Conservation (phyloP, 768 basidiomycete genomes). For the Leccinum disarticulatum region DNA sequence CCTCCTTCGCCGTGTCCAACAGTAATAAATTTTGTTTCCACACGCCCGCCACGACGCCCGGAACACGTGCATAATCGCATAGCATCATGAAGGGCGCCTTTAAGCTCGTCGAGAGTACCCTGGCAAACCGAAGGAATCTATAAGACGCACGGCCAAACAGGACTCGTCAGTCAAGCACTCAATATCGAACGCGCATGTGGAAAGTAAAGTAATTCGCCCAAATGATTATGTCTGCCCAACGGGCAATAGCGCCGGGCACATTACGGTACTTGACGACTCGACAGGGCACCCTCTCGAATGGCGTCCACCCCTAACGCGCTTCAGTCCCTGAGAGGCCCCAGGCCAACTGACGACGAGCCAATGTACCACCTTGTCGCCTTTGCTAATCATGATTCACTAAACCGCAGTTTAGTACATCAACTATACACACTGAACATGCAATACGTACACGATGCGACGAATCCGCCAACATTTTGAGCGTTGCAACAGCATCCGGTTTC, state of each 20-base stretch:
- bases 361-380: slow-evolving; percentile 19
- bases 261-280: slow-evolving; percentile 22
- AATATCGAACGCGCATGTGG: too few species aligned
- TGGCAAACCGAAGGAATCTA: slow-evolving; percentile 18
- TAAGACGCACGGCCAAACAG: neutral
- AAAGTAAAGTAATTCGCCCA: neutral
- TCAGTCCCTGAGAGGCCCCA: slow-evolving; percentile 15
- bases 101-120: slow-evolving; percentile 17
- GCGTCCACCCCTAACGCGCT: slow-evolving; percentile 20
- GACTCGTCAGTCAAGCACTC: neutral
- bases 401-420: neutral
- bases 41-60: too few species aligned
- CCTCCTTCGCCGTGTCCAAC: too few species aligned
- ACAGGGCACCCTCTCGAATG: slow-evolving; percentile 17
- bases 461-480: slow-evolving; percentile 92
- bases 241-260: slow-evolving; percentile 17
- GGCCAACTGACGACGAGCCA: slow-evolving; percentile 24
- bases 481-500: slow-evolving; percentile 87
- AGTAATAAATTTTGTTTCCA: too few species aligned
- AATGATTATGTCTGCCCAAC: slow-evolving; percentile 20
- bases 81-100: slow-evolving; percentile 22
- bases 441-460: slow-evolving; percentile 89
- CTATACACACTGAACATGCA: neutral
- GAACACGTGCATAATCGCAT: slow-evolving; percentile 24
- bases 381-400: slow-evolving; percentile 94